Conservation (phyloP, 2,329 filamentous ascomycete genomes). For the Colletotrichum sp. region DNA sequence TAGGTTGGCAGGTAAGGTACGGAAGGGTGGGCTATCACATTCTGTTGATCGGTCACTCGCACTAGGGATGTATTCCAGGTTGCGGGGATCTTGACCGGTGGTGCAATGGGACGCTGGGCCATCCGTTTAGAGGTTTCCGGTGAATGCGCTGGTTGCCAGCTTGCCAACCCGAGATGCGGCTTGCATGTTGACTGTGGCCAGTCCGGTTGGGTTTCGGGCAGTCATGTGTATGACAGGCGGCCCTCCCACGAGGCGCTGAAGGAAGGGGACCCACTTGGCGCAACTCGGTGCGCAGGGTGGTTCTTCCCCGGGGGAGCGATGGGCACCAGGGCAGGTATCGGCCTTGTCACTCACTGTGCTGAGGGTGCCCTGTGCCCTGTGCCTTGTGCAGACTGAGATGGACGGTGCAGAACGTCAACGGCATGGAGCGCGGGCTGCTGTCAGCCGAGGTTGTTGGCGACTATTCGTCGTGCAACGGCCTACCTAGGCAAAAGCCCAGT, state of each 20-base stretch:
- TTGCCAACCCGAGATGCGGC: neutral
- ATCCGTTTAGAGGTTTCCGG: constrained; percentile 12
- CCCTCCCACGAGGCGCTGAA: constrained; percentile 11
- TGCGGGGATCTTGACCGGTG: constrained; percentile 17
- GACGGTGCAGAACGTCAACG: neutral
- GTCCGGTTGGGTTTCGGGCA: neutral
- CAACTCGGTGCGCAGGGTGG: constrained; percentile 3
- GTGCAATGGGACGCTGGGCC: constrained; percentile 4
- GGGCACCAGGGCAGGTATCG: neutral
- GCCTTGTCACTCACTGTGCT: neutral
- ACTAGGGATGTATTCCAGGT: neutral
- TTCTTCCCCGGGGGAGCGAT: neutral
- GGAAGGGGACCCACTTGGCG: constrained; percentile 6
- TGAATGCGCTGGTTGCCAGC: constrained; percentile 5
- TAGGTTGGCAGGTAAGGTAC: neutral
- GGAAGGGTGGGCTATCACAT: constrained; percentile 15
- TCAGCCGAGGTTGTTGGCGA: neutral
- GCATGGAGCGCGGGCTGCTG: neutral
- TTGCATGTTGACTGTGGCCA: neutral
- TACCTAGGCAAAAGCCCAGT: neutral
- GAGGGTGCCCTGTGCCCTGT: neutral
- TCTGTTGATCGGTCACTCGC: constrained; percentile 18
- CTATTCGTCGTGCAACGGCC: neutral
- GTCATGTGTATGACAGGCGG: neutral
- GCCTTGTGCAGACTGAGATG: neutral